Evolutionary conservation across 1,284 basidiomycete species (phyloP).

Genomic region (Athelia sp.): DNA sequence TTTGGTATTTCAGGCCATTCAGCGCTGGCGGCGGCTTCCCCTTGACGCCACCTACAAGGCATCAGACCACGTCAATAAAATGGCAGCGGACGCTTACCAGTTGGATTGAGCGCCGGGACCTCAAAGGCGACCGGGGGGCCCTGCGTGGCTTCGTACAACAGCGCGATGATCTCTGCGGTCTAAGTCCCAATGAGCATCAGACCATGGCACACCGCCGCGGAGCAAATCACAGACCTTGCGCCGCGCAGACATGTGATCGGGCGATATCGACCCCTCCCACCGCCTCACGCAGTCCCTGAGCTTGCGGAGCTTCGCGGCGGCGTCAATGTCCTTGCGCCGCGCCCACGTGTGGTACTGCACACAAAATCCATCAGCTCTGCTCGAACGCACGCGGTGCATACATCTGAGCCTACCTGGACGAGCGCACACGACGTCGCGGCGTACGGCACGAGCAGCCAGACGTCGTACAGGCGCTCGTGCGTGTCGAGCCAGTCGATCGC

Average conservation of each 20-base stretch:
- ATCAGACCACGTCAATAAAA: not conserved
- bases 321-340: constrained; percentile 70
- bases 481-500: constrained; percentile 87
- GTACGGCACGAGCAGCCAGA: constrained; percentile 84
- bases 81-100: constrained; percentile 16
- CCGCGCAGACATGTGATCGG: constrained; percentile 88
- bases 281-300: constrained; percentile 77
- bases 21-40: constrained; percentile 49
- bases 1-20: constrained; percentile 61
- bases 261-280: constrained; percentile 77
- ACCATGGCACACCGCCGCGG: constrained; percentile 9
- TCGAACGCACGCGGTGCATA: constrained; percentile 5
- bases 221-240: constrained; percentile 59
- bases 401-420: constrained; percentile 64
- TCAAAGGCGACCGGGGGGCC: constrained; percentile 57
- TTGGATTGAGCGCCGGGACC: constrained; percentile 65
- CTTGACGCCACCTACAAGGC: constrained; percentile 51
- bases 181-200: constrained; percentile 28
- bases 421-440: constrained; percentile 87
- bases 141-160: constrained; percentile 89
- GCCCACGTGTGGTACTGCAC: constrained; percentile 89
- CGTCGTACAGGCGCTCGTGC: constrained; percentile 80
- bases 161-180: constrained; percentile 88
- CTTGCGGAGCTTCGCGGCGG: constrained; percentile 71
- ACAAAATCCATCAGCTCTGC: constrained; percentile 4